Evolutionary conservation across 1,139 yeast genomes (phyloP), one percentile per base, ranked within the genome.

Genomic region (Taphrina wiesneri): DNA sequence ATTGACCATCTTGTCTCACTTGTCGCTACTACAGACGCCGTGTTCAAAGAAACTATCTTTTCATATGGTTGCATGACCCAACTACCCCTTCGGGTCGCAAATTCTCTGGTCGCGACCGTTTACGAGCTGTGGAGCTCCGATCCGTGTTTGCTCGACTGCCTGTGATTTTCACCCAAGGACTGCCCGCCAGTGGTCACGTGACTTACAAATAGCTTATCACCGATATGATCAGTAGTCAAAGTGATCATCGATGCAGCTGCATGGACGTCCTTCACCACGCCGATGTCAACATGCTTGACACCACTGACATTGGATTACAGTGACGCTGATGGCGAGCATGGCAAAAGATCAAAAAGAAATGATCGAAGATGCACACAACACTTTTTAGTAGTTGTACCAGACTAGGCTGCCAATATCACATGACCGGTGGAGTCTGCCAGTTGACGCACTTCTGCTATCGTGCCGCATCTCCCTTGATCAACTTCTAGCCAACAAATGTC

Each of bases 1-100:
- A 96, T 93, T 93, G 85, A 93, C 99, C 92, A 62, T 62, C 56
- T 49, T 51, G 54, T 26, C 54, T 49, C 49, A 45, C 49, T 45
- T 45, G 49, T 45, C 49, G 49, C 49, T 45, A 45, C 49, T 21
- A 45, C n/a, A 23, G n/a, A 19, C 4, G n/a, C n/a, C 1, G 28
- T 1, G 13, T n/a, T 17, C 49, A 1, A 19, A 1, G 49, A 45
- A 1, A 45, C 49, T 19, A 21, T 19, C 13, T 45, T 23, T 7
- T 45, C 28, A 45, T 45, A 23, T 45, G 28, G 11, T 19, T 45
- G 28, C 26, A 45, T 9, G 2, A 21, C 28, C 46, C n/a, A 11
- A 1, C 46, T 21, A 1, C 49, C 30, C n/a, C 43, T 21, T 5
- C 26, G 23, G 49, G 28, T 45, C 49, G 49, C 49, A 45, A 45